Percentiles rank a stretch among this genome's conserved stretches.
phyloP scores from a whole-genome alignment of 208 protist species.

The Kentomonas sorsogonicus region DNA sequence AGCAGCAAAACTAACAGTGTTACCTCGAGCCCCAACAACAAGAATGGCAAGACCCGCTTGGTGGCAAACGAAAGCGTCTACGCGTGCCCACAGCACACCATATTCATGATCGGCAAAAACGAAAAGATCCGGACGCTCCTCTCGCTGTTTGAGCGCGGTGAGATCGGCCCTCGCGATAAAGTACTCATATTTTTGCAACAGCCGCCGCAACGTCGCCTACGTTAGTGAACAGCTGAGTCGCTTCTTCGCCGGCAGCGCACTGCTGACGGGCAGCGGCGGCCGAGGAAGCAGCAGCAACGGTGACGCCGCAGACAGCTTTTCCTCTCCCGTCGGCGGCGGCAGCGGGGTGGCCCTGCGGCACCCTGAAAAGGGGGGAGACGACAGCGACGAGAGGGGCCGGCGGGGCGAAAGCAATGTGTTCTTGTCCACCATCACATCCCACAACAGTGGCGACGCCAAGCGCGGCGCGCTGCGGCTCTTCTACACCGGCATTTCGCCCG shows the following conservation, averaged over 20 bases:
- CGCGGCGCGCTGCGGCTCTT: constrained; percentile 89
- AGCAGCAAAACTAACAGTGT: no score
- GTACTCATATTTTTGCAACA: constrained; percentile 87
- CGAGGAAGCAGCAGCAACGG: not conserved
- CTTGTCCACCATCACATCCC: constrained; percentile 62
- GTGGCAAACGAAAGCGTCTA: constrained; percentile 15
- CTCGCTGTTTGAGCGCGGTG: constrained; percentile 64
- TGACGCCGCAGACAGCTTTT: not conserved
- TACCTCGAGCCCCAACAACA: no score
- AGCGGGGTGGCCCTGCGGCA: not conserved
- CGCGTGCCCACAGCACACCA: constrained; percentile 31
- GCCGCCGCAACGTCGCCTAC: constrained; percentile 76
- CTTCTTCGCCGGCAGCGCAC: constrained; percentile 24
- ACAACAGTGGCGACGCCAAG: constrained; percentile 43
- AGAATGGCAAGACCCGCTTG: no score
- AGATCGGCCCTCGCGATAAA: constrained; percentile 54
- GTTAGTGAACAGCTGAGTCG: constrained; percentile 47
- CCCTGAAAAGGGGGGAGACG: no score
- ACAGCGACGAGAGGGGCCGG: not conserved
- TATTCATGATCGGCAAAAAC: constrained; percentile 62
- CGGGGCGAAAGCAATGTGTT: constrained; percentile 10
- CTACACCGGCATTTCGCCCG: constrained; percentile 76
- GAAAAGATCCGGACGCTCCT: constrained; percentile 71
- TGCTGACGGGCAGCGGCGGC: not conserved
- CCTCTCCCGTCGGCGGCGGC: not conserved